Evolutionary conservation across 495 filamentous ascomycete genomes (phyloP), one percentile per base, ranked within the genome.

Genomic region (Symbiotaphrina buchneri): DNA sequence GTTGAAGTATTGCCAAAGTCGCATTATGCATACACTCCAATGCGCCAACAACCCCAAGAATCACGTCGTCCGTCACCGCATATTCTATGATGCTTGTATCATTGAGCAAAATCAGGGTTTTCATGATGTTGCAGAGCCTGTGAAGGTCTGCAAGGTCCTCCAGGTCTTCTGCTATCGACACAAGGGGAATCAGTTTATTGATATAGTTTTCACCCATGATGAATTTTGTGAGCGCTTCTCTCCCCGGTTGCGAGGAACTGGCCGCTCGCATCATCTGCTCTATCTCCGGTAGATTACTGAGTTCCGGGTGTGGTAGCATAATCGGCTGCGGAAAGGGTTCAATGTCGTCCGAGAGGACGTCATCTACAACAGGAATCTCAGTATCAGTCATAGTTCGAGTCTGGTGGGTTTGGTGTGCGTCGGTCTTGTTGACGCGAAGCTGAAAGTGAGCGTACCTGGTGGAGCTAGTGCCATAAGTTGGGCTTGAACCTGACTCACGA

Each of bases 81-180:
- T 75, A 71, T 47, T 97, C 87, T 38, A 97, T 91, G 36, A 97
- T 91, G 33, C 68, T 56, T 21, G 73, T 91, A 44, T 97, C 90
- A 47, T 97, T 97, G 15, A 97, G 65, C 27, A 95, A 58, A 29
- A 97, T 81, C 21, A 94, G 63, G 32, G 71, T 76, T 58, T 97
- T 97, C 82, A 93, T 92, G 47, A 97, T 92, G 45, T 82, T 91
- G 69, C 87, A 97, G 14, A 97, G 55, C 18, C 74, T 65, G 46
- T 95, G 90, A 18, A 97, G 57, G 43, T 94, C 84, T 0, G 61
- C 44, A 19, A 92, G 53, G 38, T 75, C 82, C 47, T 97, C 83
- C 35, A 91, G 58, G 45, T 93, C 80, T 51, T 97, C 87, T 2
- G 90, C 87, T 42, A 71, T 64, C 28, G 71, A 61, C 31, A 97